Evolutionary conservation across 2,329 filamentous ascomycete genomes (phyloP).

Genomic region (Pyricularia sp.): DNA sequence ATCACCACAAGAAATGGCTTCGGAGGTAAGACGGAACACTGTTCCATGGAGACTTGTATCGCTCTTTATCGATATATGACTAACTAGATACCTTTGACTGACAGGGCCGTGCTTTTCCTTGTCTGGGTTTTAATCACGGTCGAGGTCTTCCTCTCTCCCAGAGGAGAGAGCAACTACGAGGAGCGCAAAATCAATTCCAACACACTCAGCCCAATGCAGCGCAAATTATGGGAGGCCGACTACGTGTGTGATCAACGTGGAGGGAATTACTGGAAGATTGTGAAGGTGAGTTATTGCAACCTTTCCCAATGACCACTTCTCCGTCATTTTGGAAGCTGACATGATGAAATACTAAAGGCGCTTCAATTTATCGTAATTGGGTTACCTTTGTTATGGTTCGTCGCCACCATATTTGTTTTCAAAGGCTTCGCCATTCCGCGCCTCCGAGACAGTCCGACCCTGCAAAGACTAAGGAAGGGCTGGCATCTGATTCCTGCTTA

Average conservation of each 20-base stretch:
- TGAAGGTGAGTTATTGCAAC: background rate
- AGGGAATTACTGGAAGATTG: slow-evolving; percentile 9
- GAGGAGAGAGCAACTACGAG: slow-evolving; percentile 11
- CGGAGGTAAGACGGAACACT: background rate
- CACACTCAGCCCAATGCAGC: background rate
- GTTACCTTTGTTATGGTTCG: slow-evolving; percentile 10
- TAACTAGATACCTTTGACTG: background rate
- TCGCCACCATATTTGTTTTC: slow-evolving; percentile 9
- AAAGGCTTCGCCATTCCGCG: slow-evolving; percentile 10
- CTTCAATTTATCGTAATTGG: slow-evolving; percentile 10
- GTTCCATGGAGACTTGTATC: background rate
- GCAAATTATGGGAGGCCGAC: background rate
- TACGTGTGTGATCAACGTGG: slow-evolving; percentile 11
- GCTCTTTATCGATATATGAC: background rate
- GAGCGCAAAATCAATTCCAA: slow-evolving; percentile 1
- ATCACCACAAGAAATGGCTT: slow-evolving; percentile 8
- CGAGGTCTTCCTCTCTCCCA: slow-evolving; percentile 9
- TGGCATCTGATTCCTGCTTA: slow-evolving; percentile 8
- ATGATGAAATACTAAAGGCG: background rate
- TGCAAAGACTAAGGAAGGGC: background rate
- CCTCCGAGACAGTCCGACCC: slow-evolving; percentile 4
- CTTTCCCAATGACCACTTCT: background rate
- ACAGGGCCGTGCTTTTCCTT: slow-evolving; percentile 6
- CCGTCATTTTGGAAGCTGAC: background rate
- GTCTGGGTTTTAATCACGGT: slow-evolving; percentile 9